These are phyloP conservation scores for Fusarium haematococcum DNA, from an alignment of 2,329 filamentous ascomycete genomes.

Conservation along the genomic window DNA sequence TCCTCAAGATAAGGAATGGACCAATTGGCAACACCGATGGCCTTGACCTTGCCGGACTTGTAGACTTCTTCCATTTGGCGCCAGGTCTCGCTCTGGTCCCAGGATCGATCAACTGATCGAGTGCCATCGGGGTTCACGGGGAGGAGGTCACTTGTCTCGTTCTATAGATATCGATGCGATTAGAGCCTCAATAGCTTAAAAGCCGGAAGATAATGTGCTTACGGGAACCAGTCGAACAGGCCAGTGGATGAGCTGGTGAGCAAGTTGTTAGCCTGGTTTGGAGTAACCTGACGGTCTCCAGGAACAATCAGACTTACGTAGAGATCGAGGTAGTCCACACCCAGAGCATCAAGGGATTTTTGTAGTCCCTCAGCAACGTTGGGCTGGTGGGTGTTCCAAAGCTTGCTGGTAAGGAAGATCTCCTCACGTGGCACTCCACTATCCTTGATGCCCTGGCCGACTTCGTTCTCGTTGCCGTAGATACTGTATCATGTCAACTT, in stretches of 20 bases:
- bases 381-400: conserved; percentile 71
- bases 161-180: neutral
- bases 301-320: conserved; percentile 32
- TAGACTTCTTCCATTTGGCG: conserved; percentile 40
- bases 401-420: conserved; percentile 68
- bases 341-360: conserved; percentile 56
- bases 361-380: conserved; percentile 59
- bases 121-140: conserved; percentile 40
- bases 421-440: conserved; percentile 57
- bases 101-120: conserved; percentile 29
- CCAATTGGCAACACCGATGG: conserved; percentile 64
- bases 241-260: conserved; percentile 62
- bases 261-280: neutral
- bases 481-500: conserved; percentile 41
- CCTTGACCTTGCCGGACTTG: conserved; percentile 56
- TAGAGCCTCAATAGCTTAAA: neutral
- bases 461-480: conserved; percentile 54
- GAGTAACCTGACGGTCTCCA: too few species aligned
- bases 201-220: neutral
- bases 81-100: conserved; percentile 30
- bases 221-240: conserved; percentile 49
- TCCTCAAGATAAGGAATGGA: conserved; percentile 43
- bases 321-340: conserved; percentile 58
- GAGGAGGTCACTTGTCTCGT: conserved; percentile 30
- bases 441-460: conserved; percentile 60